Evolutionary conservation across 2,329 filamentous ascomycete species (phyloP), one percentile per base, ranked within the genome.

Genomic region (Juglanconis juglandina): DNA sequence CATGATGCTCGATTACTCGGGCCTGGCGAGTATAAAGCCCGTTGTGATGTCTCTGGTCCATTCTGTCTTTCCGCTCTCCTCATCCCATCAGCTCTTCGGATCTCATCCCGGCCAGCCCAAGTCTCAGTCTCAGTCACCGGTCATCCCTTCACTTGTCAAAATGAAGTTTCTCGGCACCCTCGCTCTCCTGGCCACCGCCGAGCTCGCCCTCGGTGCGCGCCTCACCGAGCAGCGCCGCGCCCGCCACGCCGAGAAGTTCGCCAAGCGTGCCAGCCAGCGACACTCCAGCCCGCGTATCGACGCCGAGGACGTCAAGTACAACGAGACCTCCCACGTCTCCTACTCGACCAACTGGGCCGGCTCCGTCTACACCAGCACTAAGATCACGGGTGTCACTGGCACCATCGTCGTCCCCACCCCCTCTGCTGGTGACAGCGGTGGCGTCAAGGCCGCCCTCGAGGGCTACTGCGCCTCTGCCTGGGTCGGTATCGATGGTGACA

Each of bases 401-500:
- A 76, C 77, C 11, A 81, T 86, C 69, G 79, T 74, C 2, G 78
- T 85, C 5, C 83, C 83, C 2, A 75, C 74, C 1, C 79, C 81
- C 7, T 73, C 72, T 14, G 67, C 73, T 8, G 74, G 77, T 2
- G 69, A 67, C 10, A 72, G 73, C 32, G 71, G 71, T n/a, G 68
- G 66, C 33, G 68, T 71, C 11, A 69, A 68, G 33, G 67, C 60
- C 4, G 64, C 50, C 33, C 55, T 57, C 37, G 70, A 71, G 14
- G 69, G 68, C 33, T 57, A 57, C 55, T 57, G 55, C 51, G 79
- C 78, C 30, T 79, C 80, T 3, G 82, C 81, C 10, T 86, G 82
- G 84, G 82, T 87, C 8, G 84, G 84, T 32, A 86, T 87, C 59
- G 84, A 87, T 61, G 84, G 84, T 11, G 81, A 85, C 65, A 83